These are phyloP conservation scores for Solanum piurae DNA, from an alignment of 257 asterid genomes.

Conservation along the genomic window DNA sequence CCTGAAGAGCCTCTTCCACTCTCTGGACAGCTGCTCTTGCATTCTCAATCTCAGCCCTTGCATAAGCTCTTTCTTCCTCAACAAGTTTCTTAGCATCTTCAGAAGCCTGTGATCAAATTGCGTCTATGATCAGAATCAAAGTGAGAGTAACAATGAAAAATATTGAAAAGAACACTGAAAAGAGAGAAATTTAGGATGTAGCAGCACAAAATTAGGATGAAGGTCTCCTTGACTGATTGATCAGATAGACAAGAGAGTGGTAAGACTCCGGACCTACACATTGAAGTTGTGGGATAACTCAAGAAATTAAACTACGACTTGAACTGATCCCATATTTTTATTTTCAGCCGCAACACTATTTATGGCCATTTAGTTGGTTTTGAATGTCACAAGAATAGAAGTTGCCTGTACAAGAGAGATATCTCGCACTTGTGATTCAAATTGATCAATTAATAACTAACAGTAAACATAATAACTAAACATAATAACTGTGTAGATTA, in stretches of 20 bases:
- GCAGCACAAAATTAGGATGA: neutral
- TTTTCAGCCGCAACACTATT: neutral
- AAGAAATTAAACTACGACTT: neutral
- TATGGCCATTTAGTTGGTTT: neutral
- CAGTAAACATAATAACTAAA: neutral
- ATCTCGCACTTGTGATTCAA: neutral
- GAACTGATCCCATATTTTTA: neutral
- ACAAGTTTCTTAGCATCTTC: conserved; percentile 93
- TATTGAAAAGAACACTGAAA: neutral
- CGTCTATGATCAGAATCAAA: neutral
- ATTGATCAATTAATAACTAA: neutral
- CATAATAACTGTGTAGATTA: neutral
- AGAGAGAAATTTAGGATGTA: neutral
- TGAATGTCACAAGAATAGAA: neutral
- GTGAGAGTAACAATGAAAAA: neutral
- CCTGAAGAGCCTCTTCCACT: conserved; percentile 96
- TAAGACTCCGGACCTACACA: neutral
- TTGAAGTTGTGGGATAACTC: neutral
- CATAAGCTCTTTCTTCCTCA: conserved; percentile 86
- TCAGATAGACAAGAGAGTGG: neutral
- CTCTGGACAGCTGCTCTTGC: conserved; percentile 97
- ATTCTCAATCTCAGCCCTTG: conserved; percentile 85
- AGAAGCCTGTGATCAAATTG: conserved; percentile 55
- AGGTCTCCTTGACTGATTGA: neutral
- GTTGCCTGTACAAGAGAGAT: neutral